A percentile compares a stretch with the other conserved stretches of the same genome.
These are phyloP conservation scores for Chloropicon primus DNA, from an alignment of 139 green algal genomes.

Conservation along the genomic window DNA sequence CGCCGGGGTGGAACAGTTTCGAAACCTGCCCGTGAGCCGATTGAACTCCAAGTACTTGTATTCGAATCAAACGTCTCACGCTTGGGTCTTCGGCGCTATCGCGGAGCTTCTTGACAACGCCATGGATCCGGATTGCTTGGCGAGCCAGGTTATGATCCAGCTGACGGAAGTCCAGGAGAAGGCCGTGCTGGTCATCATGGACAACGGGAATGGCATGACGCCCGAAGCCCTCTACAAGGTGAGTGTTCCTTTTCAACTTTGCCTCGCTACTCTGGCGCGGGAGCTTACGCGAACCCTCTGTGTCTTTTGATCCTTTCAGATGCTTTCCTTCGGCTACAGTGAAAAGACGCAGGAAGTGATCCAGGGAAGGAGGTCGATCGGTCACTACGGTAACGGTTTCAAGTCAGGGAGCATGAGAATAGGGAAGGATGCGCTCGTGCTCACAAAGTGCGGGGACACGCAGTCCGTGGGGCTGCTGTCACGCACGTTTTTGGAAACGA, in stretches of 20 bases:
- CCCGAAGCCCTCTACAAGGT: not conserved
- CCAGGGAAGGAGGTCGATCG: slow-evolving; percentile 16
- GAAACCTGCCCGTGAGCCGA: no score
- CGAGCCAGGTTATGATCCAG: slow-evolving; percentile 3
- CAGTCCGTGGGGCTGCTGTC: slow-evolving; percentile 22
- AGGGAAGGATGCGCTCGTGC: slow-evolving; percentile 32
- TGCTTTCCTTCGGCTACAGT: slow-evolving; percentile 24
- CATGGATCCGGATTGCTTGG: slow-evolving; percentile 17
- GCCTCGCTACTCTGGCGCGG: no score
- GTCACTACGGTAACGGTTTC: slow-evolving; percentile 43
- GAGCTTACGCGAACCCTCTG: no score
- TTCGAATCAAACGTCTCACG: slow-evolving; percentile 39
- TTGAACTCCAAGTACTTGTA: slow-evolving; percentile 35
- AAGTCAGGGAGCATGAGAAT: slow-evolving; percentile 40
- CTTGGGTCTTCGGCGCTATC: slow-evolving; percentile 35
- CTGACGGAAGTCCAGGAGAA: not conserved
- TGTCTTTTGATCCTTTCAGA: slow-evolving; percentile 14
- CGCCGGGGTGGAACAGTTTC: no score
- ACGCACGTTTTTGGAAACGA: slow-evolving; percentile 13
- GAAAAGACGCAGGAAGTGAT: slow-evolving; percentile 17
- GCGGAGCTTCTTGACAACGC: slow-evolving; percentile 43
- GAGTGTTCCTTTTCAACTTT: not conserved
- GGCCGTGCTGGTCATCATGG: slow-evolving; percentile 11
- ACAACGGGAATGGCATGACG: slow-evolving; percentile 19
- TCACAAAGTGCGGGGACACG: slow-evolving; percentile 23